These are phyloP conservation scores for Andrographis paniculata DNA, from an alignment of 305 asterid species.

Conservation along the genomic window DNA sequence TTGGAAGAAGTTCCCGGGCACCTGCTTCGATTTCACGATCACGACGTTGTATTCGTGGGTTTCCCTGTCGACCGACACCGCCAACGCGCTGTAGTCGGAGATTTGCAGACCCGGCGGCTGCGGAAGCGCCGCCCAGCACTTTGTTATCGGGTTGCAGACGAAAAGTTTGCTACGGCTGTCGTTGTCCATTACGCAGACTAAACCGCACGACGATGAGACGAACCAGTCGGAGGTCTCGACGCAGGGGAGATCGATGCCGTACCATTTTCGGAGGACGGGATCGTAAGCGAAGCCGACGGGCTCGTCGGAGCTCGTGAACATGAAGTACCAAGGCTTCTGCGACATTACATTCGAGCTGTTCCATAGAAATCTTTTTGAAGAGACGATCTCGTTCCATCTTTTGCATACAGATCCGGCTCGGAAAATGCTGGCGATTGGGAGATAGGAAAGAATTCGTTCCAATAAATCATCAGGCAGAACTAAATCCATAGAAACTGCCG, in stretches of 20 bases:
- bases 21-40: slow-evolving; percentile 69
- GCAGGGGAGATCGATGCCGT: slow-evolving; percentile 68
- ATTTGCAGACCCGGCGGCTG: slow-evolving; percentile 59
- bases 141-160: slow-evolving; percentile 42
- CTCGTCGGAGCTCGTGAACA: slow-evolving; percentile 87
- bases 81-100: slow-evolving; percentile 70
- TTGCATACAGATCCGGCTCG: slow-evolving; percentile 73
- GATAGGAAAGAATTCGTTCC: slow-evolving; percentile 69
- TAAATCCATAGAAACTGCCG: slow-evolving; percentile 46
- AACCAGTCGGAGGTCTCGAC: slow-evolving; percentile 64
- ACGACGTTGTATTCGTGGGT: slow-evolving; percentile 36
- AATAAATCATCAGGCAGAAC: slow-evolving; percentile 76
- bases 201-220: slow-evolving; percentile 69
- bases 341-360: slow-evolving; percentile 35
- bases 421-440: slow-evolving; percentile 75
- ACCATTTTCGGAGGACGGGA: slow-evolving; percentile 71
- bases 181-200: slow-evolving; percentile 84
- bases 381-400: slow-evolving; percentile 76
- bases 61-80: slow-evolving; percentile 39
- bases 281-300: slow-evolving; percentile 78
- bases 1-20: slow-evolving; percentile 61
- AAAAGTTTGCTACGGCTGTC: slow-evolving; percentile 59
- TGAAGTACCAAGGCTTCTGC: slow-evolving; percentile 90
- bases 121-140: slow-evolving; percentile 28
- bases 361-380: slow-evolving; percentile 60